A percentile compares a stretch with the other conserved stretches of the same genome.
Conservation (phyloP, 2,329 filamentous ascomycete species). For the Emericellopsis atlantica region DNA sequence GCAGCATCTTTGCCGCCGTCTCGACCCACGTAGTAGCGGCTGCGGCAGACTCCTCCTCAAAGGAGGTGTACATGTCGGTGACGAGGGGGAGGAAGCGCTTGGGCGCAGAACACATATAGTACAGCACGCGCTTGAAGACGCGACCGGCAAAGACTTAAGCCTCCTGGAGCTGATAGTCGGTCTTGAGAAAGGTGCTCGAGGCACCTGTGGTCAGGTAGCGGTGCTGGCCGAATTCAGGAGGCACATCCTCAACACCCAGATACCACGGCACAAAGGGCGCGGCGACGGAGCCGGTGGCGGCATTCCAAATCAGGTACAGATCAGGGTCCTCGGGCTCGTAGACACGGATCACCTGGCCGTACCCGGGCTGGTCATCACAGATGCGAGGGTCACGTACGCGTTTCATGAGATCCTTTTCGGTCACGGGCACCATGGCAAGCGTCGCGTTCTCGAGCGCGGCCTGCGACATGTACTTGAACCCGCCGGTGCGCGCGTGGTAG, state of each 20-base stretch:
- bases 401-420: slow-evolving; percentile 31
- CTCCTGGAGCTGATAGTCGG: slow-evolving; percentile 13
- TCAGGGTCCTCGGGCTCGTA: slow-evolving; percentile 7
- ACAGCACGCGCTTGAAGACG: slow-evolving; percentile 14
- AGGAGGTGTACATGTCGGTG: slow-evolving; percentile 10
- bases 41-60: slow-evolving; percentile 9
- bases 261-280: slow-evolving; percentile 14
- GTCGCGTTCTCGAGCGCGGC: slow-evolving; percentile 11
- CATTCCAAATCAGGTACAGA: slow-evolving; percentile 12
- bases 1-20: slow-evolving; percentile 7
- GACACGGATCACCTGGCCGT: slow-evolving; percentile 13
- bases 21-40: slow-evolving; percentile 9
- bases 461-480: slow-evolving; percentile 17
- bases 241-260: slow-evolving; percentile 11
- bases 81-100: slow-evolving; percentile 10
- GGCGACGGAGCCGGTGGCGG: slow-evolving; percentile 12
- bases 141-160: slow-evolving; percentile 12
- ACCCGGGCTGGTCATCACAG: slow-evolving; percentile 13
- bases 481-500: slow-evolving; percentile 10
- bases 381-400: slow-evolving; percentile 13
- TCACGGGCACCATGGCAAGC: slow-evolving; percentile 30
- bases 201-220: slow-evolving; percentile 14
- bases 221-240: slow-evolving; percentile 13
- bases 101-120: slow-evolving; percentile 14
- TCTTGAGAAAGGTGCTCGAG: slow-evolving; percentile 11